Base-by-base conservation (phyloP, 2,329 filamentous ascomycete species). In the Akanthomyces lecanii region DNA sequence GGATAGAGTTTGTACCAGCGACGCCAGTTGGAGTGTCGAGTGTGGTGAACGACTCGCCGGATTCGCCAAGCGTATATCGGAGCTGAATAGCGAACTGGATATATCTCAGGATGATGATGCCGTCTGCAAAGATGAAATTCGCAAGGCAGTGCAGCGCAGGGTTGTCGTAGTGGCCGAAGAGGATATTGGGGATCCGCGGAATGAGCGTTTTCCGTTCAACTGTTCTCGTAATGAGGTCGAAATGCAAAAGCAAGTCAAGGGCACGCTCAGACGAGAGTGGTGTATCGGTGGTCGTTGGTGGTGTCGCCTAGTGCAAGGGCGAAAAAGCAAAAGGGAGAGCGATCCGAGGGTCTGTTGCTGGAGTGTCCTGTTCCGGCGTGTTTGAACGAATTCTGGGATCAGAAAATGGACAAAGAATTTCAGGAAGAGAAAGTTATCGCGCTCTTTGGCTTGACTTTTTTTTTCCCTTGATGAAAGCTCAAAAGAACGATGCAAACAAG, bases 281-380 rank as follows among this genome's bases (percentile, higher is more conserved):
- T 33, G 48, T 36, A 21, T 33, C n/a, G 45, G 56, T 30, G 45
- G 56, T 21, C 1, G 21, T 21, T 51, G 56, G n/a, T 36, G 56
- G 44, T 50, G 38, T 14, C n/a, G 18, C 2, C 16, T 44, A 28
- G 45, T 51, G 44, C 56, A 59, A 59, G 56, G 56, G 56, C 44
- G 56, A 50, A 59, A 59, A 59, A 59, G 33, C 44, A 48, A 59
- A 33, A 51, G 56, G 33, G 45, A 28, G 44, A 36, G 45, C 33
- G 45, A 50, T 59, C 56, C 45, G 56, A 59, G 56, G 56, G 56
- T 57, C 14, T 25, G 53, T 45, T 21, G 53, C 38, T 28, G 38
- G 38, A 44, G 40, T 14, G 23, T 56, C 38, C 53, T 44, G 30
- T 56, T 45, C 38, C 42, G 12, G 33, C 30, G 38, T 21, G 21